Conservation (phyloP, 225 moss, liverwort and hornwort genomes). For the Pleurozium schreberi region DNA sequence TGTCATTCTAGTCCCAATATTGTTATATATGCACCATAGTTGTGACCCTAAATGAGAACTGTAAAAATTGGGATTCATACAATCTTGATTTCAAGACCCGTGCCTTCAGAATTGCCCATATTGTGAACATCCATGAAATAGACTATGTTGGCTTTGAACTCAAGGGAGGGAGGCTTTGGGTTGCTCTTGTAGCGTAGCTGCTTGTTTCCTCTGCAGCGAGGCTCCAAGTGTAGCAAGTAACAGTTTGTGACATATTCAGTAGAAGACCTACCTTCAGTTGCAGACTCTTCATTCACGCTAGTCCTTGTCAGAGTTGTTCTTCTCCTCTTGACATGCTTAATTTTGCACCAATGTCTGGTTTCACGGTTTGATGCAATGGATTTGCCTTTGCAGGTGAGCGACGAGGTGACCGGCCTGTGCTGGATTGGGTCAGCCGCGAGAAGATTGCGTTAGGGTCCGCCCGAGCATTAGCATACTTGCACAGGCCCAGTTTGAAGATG, state of each 20-base stretch:
- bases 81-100: background rate
- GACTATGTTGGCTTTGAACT: background rate
- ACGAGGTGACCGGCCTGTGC: conserved; percentile 4
- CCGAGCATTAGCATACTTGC: conserved; percentile 44
- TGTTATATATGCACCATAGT: background rate
- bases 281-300: background rate
- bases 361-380: background rate
- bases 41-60: background rate
- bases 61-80: too few species aligned
- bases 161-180: background rate
- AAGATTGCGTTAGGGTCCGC: conserved; percentile 54
- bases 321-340: background rate
- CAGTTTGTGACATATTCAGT: background rate
- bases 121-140: background rate
- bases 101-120: background rate
- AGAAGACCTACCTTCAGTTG: background rate
- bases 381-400: conserved; percentile 8
- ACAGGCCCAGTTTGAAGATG: conserved; percentile 36
- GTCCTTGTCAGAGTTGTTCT: background rate
- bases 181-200: background rate
- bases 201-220: background rate
- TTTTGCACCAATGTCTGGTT: background rate
- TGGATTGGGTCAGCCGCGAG: conserved; percentile 55
- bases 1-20: too few species aligned
- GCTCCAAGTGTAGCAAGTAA: background rate